phyloP scores from a whole-genome alignment of 2,329 filamentous ascomycete species.

The Hypoxylon sp. region DNA sequence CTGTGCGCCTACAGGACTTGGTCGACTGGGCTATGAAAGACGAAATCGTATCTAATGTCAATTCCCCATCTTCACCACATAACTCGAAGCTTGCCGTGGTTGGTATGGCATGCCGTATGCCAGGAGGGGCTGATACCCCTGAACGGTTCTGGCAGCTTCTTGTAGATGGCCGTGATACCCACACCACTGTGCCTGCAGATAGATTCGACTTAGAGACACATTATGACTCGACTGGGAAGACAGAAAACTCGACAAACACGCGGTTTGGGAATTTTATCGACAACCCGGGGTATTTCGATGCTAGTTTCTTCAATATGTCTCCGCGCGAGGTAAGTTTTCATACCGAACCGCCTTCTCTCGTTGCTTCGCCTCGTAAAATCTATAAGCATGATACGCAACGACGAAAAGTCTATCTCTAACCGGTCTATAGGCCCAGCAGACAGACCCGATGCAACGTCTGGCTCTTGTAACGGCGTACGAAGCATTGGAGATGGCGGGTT shows the following conservation, averaged over 20 bases:
- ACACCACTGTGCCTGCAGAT: constrained; percentile 68
- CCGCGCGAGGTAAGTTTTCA: constrained; percentile 48
- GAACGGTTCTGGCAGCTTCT: constrained; percentile 75
- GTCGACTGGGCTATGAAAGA: too few species aligned
- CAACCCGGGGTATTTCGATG: constrained; percentile 46
- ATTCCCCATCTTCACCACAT: too few species aligned
- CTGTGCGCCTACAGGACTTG: too few species aligned
- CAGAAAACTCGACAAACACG: constrained; percentile 65
- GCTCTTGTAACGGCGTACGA: constrained; percentile 76
- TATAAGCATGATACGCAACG: too few species aligned
- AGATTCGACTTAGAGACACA: constrained; percentile 56
- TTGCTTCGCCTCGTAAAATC: too few species aligned
- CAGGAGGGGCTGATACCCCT: constrained; percentile 69
- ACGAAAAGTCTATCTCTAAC: too few species aligned
- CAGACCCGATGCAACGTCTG: constrained; percentile 76
- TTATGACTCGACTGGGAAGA: constrained; percentile 73
- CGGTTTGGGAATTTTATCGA: constrained; percentile 35
- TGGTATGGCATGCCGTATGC: constrained; percentile 75
- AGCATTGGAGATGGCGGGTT: constrained; percentile 73
- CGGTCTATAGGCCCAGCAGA: too few species aligned
- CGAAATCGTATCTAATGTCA: too few species aligned
- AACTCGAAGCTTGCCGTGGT: constrained; percentile 78
- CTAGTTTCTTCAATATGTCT: constrained; percentile 48
- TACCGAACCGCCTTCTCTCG: too few species aligned
- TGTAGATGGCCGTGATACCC: constrained; percentile 73